Base-by-base conservation (phyloP, 1,284 basidiomycete genomes). In the Taiwanofungus camphoratus region DNA sequence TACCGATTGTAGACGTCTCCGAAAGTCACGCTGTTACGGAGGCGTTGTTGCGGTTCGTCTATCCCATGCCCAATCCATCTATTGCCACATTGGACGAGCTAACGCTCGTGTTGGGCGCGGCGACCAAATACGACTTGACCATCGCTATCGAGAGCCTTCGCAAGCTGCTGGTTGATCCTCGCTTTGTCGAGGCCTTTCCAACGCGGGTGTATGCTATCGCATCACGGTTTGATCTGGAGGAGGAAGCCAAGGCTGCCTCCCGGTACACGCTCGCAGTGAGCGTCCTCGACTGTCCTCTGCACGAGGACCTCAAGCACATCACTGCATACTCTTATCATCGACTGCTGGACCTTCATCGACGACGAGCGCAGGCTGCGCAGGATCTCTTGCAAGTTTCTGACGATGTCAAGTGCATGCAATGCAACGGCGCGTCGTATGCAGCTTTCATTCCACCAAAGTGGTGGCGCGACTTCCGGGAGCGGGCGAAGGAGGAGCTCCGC, bases 121-220 rank as follows among this genome's bases (percentile, higher is more conserved):
- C 81, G 5, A 56, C 66, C 52, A 87, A 87, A 57, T 87, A 85
- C 57, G 79, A 86, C 49, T 67, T 85, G 45, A 44, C 59, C 1
- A 62, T 62, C 4, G 74, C 71, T 32, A 63, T 73, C 45, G 58
- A 63, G 31, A 56, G 65, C 1, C 66, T 87, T 7, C 74, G 80
- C 45, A 64, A 59, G 36, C 57, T 70, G 18, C 72, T 87, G 36
- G 53, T 80, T 20, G 67, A 72, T 0, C 68, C 73, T 1, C 58
- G 55, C 8, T 81, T 80, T 55, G 58, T 80, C 16, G 51, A 64
- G 32, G 51, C 59, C 16, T 64, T 64, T 16, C 77, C 85, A 3
- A 65, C 71, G 16, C 75, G 81, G 12, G 79, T 83, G 9, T 87
- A 81, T 52, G 81, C 84, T 19, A 77, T 86, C 36, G 81, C 84